Evolutionary conservation across 2,329 filamentous ascomycete genomes (phyloP).

Genomic region (Dactylellina haptotyla): DNA sequence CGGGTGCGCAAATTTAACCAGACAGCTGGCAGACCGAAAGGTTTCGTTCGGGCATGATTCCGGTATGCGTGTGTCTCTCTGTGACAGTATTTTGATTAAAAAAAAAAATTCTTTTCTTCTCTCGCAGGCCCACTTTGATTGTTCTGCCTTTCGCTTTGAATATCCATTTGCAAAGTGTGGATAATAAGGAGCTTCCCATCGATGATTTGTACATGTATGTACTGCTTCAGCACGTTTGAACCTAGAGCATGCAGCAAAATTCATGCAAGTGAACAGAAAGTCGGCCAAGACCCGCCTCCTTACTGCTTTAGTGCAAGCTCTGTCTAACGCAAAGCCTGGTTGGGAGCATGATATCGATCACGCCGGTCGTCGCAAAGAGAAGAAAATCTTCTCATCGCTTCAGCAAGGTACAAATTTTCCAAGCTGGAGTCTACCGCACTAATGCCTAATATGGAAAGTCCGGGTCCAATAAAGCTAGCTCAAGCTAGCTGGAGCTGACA

Average conservation of each 20-base stretch:
- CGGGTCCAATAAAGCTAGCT: slow-evolving; percentile 24
- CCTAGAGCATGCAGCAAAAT: slow-evolving; percentile 49
- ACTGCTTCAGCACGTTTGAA: slow-evolving; percentile 53
- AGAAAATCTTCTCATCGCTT: slow-evolving; percentile 54
- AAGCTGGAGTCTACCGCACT: slow-evolving; percentile 29
- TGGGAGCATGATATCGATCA: slow-evolving; percentile 47
- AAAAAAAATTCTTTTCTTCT: too few species aligned
- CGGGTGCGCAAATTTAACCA: slow-evolving; percentile 44
- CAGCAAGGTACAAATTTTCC: slow-evolving; percentile 53
- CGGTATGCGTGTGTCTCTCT: slow-evolving; percentile 37
- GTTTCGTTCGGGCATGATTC: slow-evolving; percentile 44
- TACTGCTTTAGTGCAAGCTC: slow-evolving; percentile 45
- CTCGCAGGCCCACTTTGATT: slow-evolving; percentile 45
- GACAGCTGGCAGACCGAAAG: slow-evolving; percentile 44
- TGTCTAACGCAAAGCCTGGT: slow-evolving; percentile 47
- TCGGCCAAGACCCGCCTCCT: slow-evolving; percentile 48
- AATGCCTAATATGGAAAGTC: slow-evolving; percentile 42
- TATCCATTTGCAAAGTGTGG: slow-evolving; percentile 55
- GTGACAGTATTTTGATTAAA: too few species aligned
- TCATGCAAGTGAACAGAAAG: slow-evolving; percentile 52
- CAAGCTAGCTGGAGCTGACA: slow-evolving; percentile 36
- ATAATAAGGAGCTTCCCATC: slow-evolving; percentile 51
- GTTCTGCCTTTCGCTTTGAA: slow-evolving; percentile 53
- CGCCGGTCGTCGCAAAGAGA: slow-evolving; percentile 24
- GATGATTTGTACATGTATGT: slow-evolving; percentile 53